Base-by-base conservation (phyloP, 345 rosid genomes). In the Pistacia atlantica region DNA sequence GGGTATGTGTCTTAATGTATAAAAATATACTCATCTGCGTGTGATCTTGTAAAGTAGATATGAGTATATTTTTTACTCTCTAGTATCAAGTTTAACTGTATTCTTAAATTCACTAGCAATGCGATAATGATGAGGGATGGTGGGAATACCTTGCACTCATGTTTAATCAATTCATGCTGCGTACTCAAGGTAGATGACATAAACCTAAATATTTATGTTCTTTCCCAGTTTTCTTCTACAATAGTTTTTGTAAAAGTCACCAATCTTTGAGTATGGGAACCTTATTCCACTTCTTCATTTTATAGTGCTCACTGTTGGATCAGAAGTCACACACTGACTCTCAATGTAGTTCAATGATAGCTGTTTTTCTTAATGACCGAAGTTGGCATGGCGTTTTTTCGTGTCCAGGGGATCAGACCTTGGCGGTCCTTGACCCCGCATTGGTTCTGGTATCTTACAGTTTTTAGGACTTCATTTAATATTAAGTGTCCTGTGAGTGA, bases 101-200 rank as follows among this genome's bases (percentile, higher is more conserved):
- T 93, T 90, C 86, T 89, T 90, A 93, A 93, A 91, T 93, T 81
- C 89, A 91, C 93, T 95, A 92, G 91, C 97, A 87, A 89, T 92
- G 98, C 95, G 90, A 91, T 91, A 87, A 89, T 88, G 95, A 93
- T 91, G 97, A 91, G 91, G 91, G 93, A 93, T 91, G 95, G 83
- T 89, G 97, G 92, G 91, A 91, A 84, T 87, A 87, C 93, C 92
- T 87, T 90, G 91, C 92, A 86, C 93, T 83, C 95, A 90, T 95
- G 92, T 95, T 95, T 93, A 91, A 87, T 90, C 98, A 89, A 92
- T 94, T 88, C 97, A 81, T 88, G 90, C 92, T 87, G 93, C 95
- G 83, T 84, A 80, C 74, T 73, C 90, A 88, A 91, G 93, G 97
- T 95, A 93, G 97, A 88, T 83, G 97, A 89, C 92, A 93, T 82